Evolutionary conservation across 148 eudicot genomes (phyloP), one percentile per base, ranked within the genome.

Genomic region (Salicornia ramosissima): DNA sequence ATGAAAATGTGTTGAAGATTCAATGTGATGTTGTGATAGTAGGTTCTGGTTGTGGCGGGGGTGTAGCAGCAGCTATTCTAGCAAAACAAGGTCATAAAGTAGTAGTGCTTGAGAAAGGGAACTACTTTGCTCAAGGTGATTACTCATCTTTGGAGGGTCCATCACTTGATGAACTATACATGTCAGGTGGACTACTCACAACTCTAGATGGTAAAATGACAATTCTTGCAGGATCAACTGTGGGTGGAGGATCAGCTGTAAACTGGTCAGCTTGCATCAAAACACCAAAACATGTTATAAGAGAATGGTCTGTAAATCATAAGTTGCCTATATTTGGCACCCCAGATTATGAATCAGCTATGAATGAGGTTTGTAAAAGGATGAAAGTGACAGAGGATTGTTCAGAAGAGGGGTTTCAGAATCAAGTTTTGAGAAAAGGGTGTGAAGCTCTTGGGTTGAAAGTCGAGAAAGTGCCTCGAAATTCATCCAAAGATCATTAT

Each of bases 21-120:
- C 82, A 82, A 71, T 92, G 97, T 66, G 97, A 92, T 64, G 94
- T 78, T 3, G 87, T 90, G 7, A 84, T 92, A 26, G 85, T 92
- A 5, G 97, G 97, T 9, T 92, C 96, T 16, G 97, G 97, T 42
- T 84, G 93, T 25, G 97, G 97, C 8, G 96, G 96, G 6, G 97
- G 96, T 3, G 97, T 91, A 51, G 86, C 92, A 16, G 96, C 97
- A 4, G 88, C 90, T 12, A 68, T 84, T 67, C 92, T 92, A 19
- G 92, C 97, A 5, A 75, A 59, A 1, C 71, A 86, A 0, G 96
- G 97, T 14, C 77, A 75, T 19, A 92, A 87, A 77, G 96, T 92
- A 12, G 24, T 92, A 19, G 83, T 92, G 46, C 63, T 92, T 43
- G 96, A 90, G 62, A 87, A 81, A 69, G 94, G 97, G 22, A 81